These are phyloP conservation scores for Wallemia mellicola DNA, from an alignment of 1,284 basidiomycete genomes.

Conservation along the genomic window DNA sequence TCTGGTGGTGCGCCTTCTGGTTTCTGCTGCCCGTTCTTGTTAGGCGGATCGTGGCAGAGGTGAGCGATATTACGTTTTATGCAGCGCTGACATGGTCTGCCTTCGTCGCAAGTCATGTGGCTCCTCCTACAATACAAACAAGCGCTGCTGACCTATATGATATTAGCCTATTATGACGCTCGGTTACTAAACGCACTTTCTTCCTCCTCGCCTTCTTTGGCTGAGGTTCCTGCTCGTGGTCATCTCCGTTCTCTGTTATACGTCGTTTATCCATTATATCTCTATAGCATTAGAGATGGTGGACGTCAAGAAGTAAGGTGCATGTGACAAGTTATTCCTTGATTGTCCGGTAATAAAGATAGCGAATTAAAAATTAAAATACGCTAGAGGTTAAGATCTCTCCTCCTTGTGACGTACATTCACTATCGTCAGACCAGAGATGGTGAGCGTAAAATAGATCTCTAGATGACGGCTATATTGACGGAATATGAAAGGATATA, in stretches of 20 bases:
- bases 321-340: too few relatives aligned
- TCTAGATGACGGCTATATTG: too few relatives aligned
- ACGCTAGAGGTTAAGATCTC: too few relatives aligned
- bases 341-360: too few relatives aligned
- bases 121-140: constrained; percentile 16
- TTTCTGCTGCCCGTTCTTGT: neutral
- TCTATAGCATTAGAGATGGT: neutral
- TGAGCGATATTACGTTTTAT: constrained; percentile 19
- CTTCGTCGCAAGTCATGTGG: constrained; percentile 18
- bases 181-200: neutral
- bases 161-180: too few relatives aligned
- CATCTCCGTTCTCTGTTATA: neutral
- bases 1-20: neutral
- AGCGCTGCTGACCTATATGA: constrained; percentile 6
- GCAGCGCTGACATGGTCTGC: constrained; percentile 16
- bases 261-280: neutral
- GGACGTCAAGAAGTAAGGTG: too few relatives aligned
- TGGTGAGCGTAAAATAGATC: too few relatives aligned
- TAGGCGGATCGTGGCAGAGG: constrained; percentile 10
- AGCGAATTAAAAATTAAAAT: too few relatives aligned
- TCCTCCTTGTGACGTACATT: too few relatives aligned
- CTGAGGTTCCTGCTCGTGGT: neutral
- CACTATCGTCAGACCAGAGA: too few relatives aligned
- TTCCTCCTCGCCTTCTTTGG: neutral
- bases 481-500: too few relatives aligned